phyloP scores from a whole-genome alignment of 495 filamentous ascomycete genomes.

The Podospora bellae-mahoneyi region DNA sequence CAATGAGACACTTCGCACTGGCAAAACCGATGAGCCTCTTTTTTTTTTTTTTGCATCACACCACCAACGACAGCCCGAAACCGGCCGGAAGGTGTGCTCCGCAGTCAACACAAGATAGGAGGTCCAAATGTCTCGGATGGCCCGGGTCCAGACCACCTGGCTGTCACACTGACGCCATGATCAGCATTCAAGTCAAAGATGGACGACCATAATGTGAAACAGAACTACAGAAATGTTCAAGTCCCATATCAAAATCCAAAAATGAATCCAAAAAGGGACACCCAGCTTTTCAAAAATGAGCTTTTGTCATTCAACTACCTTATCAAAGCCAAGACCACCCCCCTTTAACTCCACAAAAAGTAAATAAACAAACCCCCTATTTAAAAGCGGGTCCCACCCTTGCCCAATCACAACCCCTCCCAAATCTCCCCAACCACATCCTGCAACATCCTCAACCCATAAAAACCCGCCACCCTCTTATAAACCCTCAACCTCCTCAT shows the following conservation, averaged over 20 bases:
- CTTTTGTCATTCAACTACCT: background rate
- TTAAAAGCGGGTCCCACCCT: background rate
- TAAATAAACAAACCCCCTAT: constrained; percentile 1
- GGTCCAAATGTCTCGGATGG: background rate
- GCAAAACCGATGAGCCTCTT: background rate
- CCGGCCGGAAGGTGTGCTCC: background rate
- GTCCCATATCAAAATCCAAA: background rate
- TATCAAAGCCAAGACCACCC: background rate
- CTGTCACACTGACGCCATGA: background rate
- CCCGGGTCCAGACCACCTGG: background rate
- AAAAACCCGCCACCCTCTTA: constrained; percentile 69
- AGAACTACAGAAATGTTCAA: background rate
- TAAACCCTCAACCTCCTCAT: constrained; percentile 63
- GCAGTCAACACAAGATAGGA: background rate
- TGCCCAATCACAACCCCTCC: constrained; percentile 31
- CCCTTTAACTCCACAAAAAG: background rate
- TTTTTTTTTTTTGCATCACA: background rate
- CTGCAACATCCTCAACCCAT: constrained; percentile 75
- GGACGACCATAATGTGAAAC: background rate
- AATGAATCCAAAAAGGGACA: background rate
- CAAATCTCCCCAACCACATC: constrained; percentile 64
- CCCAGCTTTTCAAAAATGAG: background rate
- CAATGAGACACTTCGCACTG: background rate
- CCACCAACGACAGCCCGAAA: background rate
- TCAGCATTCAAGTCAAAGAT: background rate